These are phyloP conservation scores for Aspergillus niger DNA, from an alignment of 2,329 filamentous ascomycete genomes.

Conservation along the genomic window DNA sequence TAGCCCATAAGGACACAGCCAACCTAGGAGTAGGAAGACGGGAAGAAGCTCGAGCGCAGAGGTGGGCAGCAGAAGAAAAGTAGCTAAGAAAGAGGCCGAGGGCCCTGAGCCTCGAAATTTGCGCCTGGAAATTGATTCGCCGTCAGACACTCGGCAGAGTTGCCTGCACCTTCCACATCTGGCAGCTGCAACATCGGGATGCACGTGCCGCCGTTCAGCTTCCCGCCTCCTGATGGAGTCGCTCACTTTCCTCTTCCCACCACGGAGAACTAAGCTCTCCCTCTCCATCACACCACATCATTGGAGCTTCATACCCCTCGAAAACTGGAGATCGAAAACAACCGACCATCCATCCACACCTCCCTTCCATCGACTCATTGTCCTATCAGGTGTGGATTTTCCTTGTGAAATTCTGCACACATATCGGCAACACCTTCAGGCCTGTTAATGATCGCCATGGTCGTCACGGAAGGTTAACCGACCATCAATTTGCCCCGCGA, in stretches of 20 bases:
- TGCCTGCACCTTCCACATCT: constrained; percentile 7
- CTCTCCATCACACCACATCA: no score
- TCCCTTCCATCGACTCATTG: neutral
- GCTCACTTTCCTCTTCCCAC: no score
- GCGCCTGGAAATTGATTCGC: constrained; percentile 1
- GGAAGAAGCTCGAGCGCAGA: neutral
- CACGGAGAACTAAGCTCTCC: no score
- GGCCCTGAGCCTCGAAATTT: neutral
- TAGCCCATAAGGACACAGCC: neutral
- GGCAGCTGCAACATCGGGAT: neutral
- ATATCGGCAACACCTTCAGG: neutral
- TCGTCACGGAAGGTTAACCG: constrained; percentile 9
- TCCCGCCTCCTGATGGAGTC: no score
- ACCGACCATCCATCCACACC: no score
- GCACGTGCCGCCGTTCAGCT: constrained; percentile 1
- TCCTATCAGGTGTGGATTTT: neutral
- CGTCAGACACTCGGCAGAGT: constrained; percentile 12
- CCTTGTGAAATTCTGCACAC: neutral
- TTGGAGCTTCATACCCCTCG: neutral
- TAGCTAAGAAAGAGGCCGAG: neutral
- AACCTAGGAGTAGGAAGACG: neutral
- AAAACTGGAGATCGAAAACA: neutral
- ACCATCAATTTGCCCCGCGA: constrained; percentile 4
- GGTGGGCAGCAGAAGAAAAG: neutral
- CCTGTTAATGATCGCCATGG: neutral